Conservation (phyloP, 2,329 filamentous ascomycete species). For the Shiraia bambusicola region DNA sequence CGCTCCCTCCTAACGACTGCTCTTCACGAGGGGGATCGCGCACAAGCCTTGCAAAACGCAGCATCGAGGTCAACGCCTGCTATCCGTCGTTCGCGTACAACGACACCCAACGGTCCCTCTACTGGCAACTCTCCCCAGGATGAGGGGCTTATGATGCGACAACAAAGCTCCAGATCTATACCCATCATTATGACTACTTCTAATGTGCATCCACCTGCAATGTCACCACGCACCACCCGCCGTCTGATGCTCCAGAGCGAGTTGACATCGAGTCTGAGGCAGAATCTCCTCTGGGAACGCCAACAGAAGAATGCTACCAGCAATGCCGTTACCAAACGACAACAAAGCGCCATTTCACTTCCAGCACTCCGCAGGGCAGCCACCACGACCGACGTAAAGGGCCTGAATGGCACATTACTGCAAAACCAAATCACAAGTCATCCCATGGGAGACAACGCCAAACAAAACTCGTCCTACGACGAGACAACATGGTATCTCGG, state of each 20-base stretch:
- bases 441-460: constrained; percentile 59
- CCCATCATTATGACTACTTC: constrained; percentile 75
- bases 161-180: constrained; percentile 66
- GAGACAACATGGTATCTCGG: constrained; percentile 81
- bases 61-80: constrained; percentile 60
- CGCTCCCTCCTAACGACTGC: constrained; percentile 87
- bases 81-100: constrained; percentile 62
- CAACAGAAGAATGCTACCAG: constrained; percentile 90
- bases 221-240: constrained; percentile 88
- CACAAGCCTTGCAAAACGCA: constrained; percentile 67
- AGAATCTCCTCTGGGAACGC: constrained; percentile 91
- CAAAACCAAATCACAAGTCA: constrained; percentile 51
- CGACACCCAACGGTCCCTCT: constrained; percentile 68
- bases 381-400: constrained; percentile 79
- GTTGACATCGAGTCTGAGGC: constrained; percentile 86
- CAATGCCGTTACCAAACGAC: constrained; percentile 83
- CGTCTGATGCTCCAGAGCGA: constrained; percentile 96
- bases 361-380: constrained; percentile 39
- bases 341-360: constrained; percentile 63
- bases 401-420: constrained; percentile 69
- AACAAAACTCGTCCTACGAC: constrained; percentile 62
- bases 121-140: constrained; percentile 60
- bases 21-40: constrained; percentile 77
- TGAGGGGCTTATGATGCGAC: constrained; percentile 61
- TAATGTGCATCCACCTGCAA: constrained; percentile 70